phyloP scores from a whole-genome alignment of 2,329 filamentous ascomycete species.

The Ploettnerulaceae sp. region DNA sequence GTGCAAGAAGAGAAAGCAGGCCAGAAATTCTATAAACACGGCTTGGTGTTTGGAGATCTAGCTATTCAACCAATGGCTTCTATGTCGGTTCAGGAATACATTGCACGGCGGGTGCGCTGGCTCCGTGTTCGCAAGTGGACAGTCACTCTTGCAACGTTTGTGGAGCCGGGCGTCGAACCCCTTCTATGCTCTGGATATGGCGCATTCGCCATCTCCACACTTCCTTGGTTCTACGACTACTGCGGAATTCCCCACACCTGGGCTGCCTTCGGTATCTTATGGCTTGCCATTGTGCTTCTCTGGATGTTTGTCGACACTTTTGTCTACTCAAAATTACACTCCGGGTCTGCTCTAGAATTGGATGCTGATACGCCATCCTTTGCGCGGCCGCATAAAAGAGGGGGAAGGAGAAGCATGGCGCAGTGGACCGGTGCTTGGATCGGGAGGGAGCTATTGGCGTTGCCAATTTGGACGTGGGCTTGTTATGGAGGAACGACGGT shows the following conservation, averaged over 20 bases:
- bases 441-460: conserved; percentile 72
- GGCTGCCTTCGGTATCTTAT: conserved; percentile 59
- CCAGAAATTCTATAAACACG: conserved; percentile 66
- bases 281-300: conserved; percentile 55
- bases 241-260: conserved; percentile 62
- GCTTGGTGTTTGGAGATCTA: conserved; percentile 76
- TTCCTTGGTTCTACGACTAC: no score
- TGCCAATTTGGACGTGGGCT: conserved; percentile 88
- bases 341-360: conserved; percentile 62
- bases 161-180: conserved; percentile 89
- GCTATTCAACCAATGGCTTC: conserved; percentile 84
- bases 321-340: conserved; percentile 70
- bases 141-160: conserved; percentile 79
- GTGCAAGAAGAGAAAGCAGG: conserved; percentile 44
- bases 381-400: conserved; percentile 55
- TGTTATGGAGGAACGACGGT: conserved; percentile 85
- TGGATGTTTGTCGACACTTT: conserved; percentile 77
- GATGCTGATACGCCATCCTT: conserved; percentile 73
- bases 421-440: conserved; percentile 82
- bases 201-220: conserved; percentile 70
- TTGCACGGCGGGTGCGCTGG: conserved; percentile 81
- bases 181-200: conserved; percentile 79
- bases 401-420: conserved; percentile 48
- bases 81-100: conserved; percentile 73
- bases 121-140: conserved; percentile 92